Evolutionary conservation across 306 rosid genomes (phyloP).

Genomic region (Alnus rubra): DNA sequence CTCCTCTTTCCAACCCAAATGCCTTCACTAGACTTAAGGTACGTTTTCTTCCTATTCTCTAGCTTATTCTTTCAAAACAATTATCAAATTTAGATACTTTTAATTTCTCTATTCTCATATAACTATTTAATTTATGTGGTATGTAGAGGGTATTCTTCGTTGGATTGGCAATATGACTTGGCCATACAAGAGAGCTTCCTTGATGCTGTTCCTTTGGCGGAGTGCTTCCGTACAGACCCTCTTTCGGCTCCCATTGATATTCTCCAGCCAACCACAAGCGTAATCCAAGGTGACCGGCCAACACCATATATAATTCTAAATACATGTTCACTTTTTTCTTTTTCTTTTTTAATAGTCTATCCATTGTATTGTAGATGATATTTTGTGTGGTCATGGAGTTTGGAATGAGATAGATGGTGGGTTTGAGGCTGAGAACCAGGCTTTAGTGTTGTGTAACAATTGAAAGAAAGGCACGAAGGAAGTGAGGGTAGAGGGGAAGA

Average conservation of each 20-base stretch:
- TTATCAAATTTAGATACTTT: too few species aligned
- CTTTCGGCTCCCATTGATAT: conserved; percentile 18
- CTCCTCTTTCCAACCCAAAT: conserved; percentile 21
- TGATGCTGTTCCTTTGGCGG: conserved; percentile 37
- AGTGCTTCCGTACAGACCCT: conserved; percentile 26
- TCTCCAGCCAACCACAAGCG: conserved; percentile 31
- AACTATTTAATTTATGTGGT: neutral
- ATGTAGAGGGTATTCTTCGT: conserved; percentile 12
- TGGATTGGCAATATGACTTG: conserved; percentile 40
- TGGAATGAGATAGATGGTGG: conserved; percentile 37
- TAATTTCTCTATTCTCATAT: too few species aligned
- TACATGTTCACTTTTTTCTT: neutral
- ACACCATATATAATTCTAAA: neutral
- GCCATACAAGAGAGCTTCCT: conserved; percentile 23
- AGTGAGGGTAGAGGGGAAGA: neutral
- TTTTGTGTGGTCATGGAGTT: conserved; percentile 18
- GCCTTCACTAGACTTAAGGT: conserved; percentile 42
- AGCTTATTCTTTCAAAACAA: neutral
- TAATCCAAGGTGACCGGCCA: conserved; percentile 33
- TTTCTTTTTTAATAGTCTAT: neutral
- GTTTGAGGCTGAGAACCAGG: conserved; percentile 31
- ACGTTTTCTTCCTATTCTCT: neutral
- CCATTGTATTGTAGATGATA: conserved; percentile 35
- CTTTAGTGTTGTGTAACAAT: neutral
- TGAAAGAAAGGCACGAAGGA: conserved; percentile 15